Percentiles rank a stretch among this genome's conserved stretches.
These are phyloP conservation scores for Vanderwaltozyma verrucispora DNA, from an alignment of 805 yeast genomes.

Conservation along the genomic window DNA sequence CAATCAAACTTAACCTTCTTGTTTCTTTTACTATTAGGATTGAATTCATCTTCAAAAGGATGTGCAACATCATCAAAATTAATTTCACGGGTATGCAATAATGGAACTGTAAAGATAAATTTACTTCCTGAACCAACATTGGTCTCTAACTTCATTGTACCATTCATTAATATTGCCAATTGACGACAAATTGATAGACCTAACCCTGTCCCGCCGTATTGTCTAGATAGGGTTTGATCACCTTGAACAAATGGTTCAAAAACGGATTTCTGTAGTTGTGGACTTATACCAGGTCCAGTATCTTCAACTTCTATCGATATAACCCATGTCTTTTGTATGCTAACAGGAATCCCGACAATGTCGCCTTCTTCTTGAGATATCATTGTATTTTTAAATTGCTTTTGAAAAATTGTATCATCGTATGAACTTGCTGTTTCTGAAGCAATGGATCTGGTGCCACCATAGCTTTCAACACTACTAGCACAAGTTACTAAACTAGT, in stretches of 20 bases:
- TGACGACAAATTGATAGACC: conserved; percentile 87
- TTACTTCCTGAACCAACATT: conserved; percentile 75
- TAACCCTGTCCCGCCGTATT: conserved; percentile 92
- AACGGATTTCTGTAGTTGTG: conserved; percentile 67
- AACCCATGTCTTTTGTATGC: conserved; percentile 29
- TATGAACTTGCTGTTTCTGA: conserved; percentile 30
- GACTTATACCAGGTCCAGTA: conserved; percentile 92
- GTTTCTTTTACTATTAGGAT: conserved; percentile 40
- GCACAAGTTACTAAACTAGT: too few relatives aligned
- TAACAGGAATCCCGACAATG: conserved; percentile 17
- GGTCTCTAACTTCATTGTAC: conserved; percentile 67
- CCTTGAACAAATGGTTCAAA: conserved; percentile 98
- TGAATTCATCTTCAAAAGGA: conserved; percentile 59
- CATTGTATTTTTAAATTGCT: conserved; percentile 30
- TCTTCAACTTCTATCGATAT: conserved; percentile 60
- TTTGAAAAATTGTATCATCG: conserved; percentile 34
- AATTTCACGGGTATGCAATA: conserved; percentile 41
- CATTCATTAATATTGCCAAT: conserved; percentile 83
- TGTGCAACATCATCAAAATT: conserved; percentile 16
- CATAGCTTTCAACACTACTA: too few relatives aligned
- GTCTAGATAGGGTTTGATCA: conserved; percentile 83
- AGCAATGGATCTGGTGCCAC: conserved; percentile 5
- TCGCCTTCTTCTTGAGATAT: conserved; percentile 14
- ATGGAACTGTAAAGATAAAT: conserved; percentile 70
- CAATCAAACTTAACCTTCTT: conserved; percentile 34